Base-by-base conservation (phyloP, 2,329 filamentous ascomycete species). In the Conoideocrella luteorostrata region DNA sequence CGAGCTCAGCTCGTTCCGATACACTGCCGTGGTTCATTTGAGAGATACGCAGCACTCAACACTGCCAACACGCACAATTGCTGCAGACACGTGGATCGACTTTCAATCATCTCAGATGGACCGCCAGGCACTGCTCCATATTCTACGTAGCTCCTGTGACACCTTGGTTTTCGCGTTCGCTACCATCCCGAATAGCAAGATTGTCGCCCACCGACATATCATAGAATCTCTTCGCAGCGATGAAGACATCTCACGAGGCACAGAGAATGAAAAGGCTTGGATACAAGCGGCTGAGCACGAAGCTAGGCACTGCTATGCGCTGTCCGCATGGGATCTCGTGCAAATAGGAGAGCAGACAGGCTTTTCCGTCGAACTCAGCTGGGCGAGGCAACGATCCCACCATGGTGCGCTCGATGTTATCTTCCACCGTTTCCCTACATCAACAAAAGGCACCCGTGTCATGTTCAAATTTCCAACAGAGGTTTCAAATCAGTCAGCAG, bases 281-380 rank as follows among this genome's bases (percentile, higher is more conserved):
- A 4, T 11, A 11, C 5, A 21, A 22, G 15, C 44, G 39, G 29
- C 26, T n/a, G n/a, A n/a, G n/a, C n/a, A 39, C 5, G 20, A 42
- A 13, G 38, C 45, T 7, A 10, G 47, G 18, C 17, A n/a, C 13
- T 22, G 7, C 4, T 5, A 43, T 7, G 47, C 45, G 12, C 45
- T 52, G 6, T 52, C 50, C 2, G 47, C 50, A 3, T 12, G 46
- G 2, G 50, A 55, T 3, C 36, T 58, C 6, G 46, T 41, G 2
- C 36, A 52, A 21, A 32, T 61, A 3, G 51, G 48, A 9, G 29
- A 61, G n/a, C n/a, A 46, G 53, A 53, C 62, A 13, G 70, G 71
- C n/a, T 76, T 69, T 46, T 55, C 66, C 18, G 71, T 74, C 18
- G 66, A 74, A 17, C 50, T 64, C 4, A 63, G 64, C 43, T 72